phyloP scores from a whole-genome alignment of 129 eudicot species.

The Flaveria linearis region DNA sequence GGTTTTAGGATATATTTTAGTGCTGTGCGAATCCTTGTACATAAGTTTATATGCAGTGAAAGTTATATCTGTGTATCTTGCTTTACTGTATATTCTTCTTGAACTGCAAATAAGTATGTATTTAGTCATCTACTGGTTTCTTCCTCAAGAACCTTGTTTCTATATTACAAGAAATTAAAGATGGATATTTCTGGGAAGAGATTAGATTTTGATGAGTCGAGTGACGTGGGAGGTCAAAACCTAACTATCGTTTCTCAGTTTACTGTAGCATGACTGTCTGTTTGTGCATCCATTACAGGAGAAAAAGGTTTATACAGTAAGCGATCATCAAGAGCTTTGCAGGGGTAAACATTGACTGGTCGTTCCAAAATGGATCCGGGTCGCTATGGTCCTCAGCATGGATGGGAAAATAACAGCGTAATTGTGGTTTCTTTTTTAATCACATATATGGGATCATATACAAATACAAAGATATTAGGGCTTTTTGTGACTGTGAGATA shows the following conservation, averaged over 20 bases:
- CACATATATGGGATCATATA: conserved; percentile 92
- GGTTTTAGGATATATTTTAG: conserved; percentile 8
- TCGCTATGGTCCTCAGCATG: conserved; percentile 97
- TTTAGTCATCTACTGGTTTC: conserved; percentile 31
- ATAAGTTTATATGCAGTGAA: conserved; percentile 16
- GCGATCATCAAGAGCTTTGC: conserved; percentile 66
- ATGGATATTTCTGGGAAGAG: conserved; percentile 43
- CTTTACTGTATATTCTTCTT: conserved; percentile 13
- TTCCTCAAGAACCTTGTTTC: conserved; percentile 38
- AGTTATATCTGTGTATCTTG: conserved; percentile 13
- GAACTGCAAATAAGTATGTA: conserved; percentile 25
- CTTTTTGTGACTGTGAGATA: conserved; percentile 77
- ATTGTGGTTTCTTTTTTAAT: conserved; percentile 98
- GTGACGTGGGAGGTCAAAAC: conserved; percentile 65
- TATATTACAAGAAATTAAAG: conserved; percentile 40
- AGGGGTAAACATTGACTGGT: conserved; percentile 57
- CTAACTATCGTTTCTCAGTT: conserved; percentile 51
- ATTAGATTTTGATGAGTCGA: conserved; percentile 47
- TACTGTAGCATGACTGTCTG: conserved; percentile 67
- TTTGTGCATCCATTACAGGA: conserved; percentile 95
- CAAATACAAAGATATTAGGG: conserved; percentile 75
- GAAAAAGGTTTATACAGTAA: conserved; percentile 49
- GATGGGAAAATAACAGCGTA: conserved; percentile 99
- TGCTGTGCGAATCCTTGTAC: conserved; percentile 12
- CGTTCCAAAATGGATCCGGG: conserved; percentile 81